Base-by-base conservation (phyloP, 208 protist species). In the Naegleria lovaniensis region DNA sequence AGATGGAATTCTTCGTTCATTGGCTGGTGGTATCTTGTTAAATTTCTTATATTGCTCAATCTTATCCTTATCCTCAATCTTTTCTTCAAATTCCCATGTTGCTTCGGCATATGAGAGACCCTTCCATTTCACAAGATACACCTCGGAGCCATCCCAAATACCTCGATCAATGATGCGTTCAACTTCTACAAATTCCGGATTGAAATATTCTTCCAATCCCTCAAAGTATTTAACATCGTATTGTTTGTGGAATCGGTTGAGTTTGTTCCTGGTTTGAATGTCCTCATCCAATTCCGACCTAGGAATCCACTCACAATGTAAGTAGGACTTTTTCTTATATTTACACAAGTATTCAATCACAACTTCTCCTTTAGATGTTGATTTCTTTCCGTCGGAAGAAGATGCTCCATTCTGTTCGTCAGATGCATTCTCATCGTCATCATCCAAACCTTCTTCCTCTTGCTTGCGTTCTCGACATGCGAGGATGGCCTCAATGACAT, bases 61-160 rank as follows among this genome's bases (percentile, higher is more conserved):
- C 25, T 91, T 55, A n/a, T 51, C n/a, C 19, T 59, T n/a, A 76
- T 79, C 51, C 19, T 79, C 29, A 51, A 92, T 51, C 16, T 76
- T 38, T 36, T 52, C 29, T 89, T 89, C 85, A 89, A 88, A 67
- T 43, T 97, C 96, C 96, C 96, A 97, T 13, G 96, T 97, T 7
- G 75, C 48, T 19, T 97, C 93, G 9, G n/a, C 75, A 91, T 97
- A 97, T 11, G 92, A 55, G 13, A 96, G 91, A 94, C 5, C 13
- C 59, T 89, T 89, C 85, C 85, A 89, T 25, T 89, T 89, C 0
- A 89, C 48, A 19, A 33, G 25, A 67, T 67, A 89, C 1, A 58
- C 13, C 39, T 38, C 40, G 4, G 11, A 15, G 0, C 55, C 41
- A 13, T 58, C 6, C 13, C 16, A 39, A 39, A 43, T 25, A 16